These are phyloP conservation scores for Saturnispora sanitii DNA, from an alignment of 805 yeast genomes.

Conservation along the genomic window DNA sequence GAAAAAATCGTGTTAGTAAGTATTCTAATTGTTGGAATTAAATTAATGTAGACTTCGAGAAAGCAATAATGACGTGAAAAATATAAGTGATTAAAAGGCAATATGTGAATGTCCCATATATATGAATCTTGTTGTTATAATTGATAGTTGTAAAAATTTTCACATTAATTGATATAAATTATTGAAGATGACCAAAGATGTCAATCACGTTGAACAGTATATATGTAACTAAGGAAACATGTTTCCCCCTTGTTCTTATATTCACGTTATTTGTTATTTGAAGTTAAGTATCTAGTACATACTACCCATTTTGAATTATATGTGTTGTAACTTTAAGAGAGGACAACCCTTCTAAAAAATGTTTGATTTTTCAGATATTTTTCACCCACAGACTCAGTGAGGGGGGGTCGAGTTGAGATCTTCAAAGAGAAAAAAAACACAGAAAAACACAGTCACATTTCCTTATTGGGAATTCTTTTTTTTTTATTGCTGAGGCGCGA, in stretches of 20 bases:
- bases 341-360: not conserved
- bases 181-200: no score
- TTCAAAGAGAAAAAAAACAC: not conserved
- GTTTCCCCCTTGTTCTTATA: no score
- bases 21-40: not conserved
- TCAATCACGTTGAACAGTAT: no score
- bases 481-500: not conserved
- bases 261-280: no score
- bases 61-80: not conserved
- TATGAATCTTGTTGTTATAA: no score
- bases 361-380: constrained; percentile 1
- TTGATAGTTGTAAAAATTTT: no score
- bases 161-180: no score
- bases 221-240: no score
- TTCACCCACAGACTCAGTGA: not conserved
- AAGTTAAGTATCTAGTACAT: no score
- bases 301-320: constrained; percentile 9
- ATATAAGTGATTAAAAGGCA: no score
- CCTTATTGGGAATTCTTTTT: not conserved
- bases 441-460: constrained; percentile 2
- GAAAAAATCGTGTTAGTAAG: constrained; percentile 24
- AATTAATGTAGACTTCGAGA: not conserved
- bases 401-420: no score
- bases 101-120: no score
- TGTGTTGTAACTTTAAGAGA: not conserved